These are phyloP conservation scores for Ustilago lituana DNA, from an alignment of 1,284 basidiomycete genomes.

Conservation along the genomic window DNA sequence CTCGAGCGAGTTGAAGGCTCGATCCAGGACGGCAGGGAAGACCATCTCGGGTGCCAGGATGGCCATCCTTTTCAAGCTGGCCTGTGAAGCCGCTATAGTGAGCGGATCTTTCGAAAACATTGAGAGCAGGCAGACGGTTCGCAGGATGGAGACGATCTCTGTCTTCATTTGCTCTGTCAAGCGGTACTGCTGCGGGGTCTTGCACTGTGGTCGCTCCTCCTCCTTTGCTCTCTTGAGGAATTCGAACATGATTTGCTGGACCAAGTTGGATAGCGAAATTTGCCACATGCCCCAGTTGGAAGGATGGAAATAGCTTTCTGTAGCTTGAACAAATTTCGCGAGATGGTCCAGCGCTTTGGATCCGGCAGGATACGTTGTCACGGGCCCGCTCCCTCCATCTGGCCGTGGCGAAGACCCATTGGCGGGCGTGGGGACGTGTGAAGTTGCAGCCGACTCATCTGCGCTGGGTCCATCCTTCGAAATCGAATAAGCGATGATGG, in stretches of 20 bases:
- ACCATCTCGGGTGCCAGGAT: slow-evolving; percentile 85
- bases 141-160: slow-evolving; percentile 82
- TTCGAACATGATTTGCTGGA: slow-evolving; percentile 83
- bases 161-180: slow-evolving; percentile 84
- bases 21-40: slow-evolving; percentile 90
- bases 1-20: slow-evolving; percentile 89
- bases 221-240: slow-evolving; percentile 73
- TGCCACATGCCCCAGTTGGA: slow-evolving; percentile 66
- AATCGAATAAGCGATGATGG: slow-evolving; percentile 90
- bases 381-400: slow-evolving; percentile 10
- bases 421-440: slow-evolving; percentile 29
- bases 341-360: slow-evolving; percentile 89
- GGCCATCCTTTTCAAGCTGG: slow-evolving; percentile 74
- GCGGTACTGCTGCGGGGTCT: slow-evolving; percentile 79
- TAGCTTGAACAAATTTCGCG: slow-evolving; percentile 87
- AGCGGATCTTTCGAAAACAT: slow-evolving; percentile 87
- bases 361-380: slow-evolving; percentile 77
- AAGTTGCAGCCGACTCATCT: slow-evolving; percentile 28
- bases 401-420: slow-evolving; percentile 9
- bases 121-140: slow-evolving; percentile 87
- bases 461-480: slow-evolving; percentile 77
- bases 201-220: slow-evolving; percentile 82
- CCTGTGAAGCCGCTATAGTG: slow-evolving; percentile 70
- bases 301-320: slow-evolving; percentile 92
- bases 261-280: slow-evolving; percentile 80